These are phyloP conservation scores for Candida ipomoeae DNA, from an alignment of 805 yeast genomes.

Conservation along the genomic window DNA sequence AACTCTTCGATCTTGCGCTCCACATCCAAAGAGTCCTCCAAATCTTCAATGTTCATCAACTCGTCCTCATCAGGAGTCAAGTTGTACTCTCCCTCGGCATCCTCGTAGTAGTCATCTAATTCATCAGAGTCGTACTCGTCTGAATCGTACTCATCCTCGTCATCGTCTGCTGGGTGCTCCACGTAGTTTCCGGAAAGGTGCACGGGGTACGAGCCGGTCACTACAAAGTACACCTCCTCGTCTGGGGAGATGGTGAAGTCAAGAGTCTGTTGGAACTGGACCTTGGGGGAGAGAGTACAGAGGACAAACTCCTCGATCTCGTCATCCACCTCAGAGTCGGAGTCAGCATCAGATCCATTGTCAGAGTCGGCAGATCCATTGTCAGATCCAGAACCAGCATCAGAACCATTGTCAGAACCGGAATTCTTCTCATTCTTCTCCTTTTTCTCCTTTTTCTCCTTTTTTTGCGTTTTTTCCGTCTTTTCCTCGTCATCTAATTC, in stretches of 20 bases:
- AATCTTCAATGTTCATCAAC: conserved; percentile 53
- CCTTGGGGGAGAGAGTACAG: conserved; percentile 85
- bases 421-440: conserved; percentile 36
- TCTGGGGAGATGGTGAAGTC: conserved; percentile 89
- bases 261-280: conserved; percentile 82
- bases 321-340: conserved; percentile 54
- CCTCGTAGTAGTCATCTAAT: conserved; percentile 44
- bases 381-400: conserved; percentile 47
- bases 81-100: conserved; percentile 53
- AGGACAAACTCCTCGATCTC: conserved; percentile 81
- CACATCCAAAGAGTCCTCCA: conserved; percentile 66
- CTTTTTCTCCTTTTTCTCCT: conserved; percentile 19
- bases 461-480: conserved; percentile 21
- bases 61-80: conserved; percentile 78
- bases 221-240: conserved; percentile 92
- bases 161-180: conserved; percentile 90
- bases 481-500: conserved; percentile 39
- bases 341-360: conserved; percentile 47
- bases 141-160: conserved; percentile 44
- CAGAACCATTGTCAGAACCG: conserved; percentile 44
- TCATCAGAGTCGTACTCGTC: conserved; percentile 8
- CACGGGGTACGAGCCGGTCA: conserved; percentile 91
- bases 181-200: conserved; percentile 93
- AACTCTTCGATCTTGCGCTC: conserved; percentile 73
- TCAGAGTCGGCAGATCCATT: conserved; percentile 47